Evolutionary conservation across 306 rosid species (phyloP), one percentile per base, ranked within the genome.

Genomic region (Rosa rugosa): DNA sequence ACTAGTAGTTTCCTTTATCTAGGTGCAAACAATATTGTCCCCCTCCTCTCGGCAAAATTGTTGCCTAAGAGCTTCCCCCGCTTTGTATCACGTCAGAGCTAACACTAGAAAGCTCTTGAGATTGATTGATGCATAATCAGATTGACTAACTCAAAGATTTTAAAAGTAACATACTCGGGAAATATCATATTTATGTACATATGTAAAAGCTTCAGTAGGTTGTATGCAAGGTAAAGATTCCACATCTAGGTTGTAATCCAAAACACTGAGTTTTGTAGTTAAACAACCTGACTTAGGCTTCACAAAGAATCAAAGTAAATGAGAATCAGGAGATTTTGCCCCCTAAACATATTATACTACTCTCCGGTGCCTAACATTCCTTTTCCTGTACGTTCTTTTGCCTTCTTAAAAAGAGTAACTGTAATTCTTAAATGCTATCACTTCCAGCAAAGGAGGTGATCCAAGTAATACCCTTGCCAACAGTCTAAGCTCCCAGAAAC

Each of bases 1-100:
- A 69, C 63, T 47, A 62, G 62, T 42, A 57, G 66, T 51, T 82
- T 78, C 42, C 49, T 71, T 40, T 73, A 45, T 76, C 8, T 38
- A 50, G 71, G 23, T 63, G 71, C 81, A 77, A 81, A 46, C 64
- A 42, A 63, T 12, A 25, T 25, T 36, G 16, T 63, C 69, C 42
- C 42, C 68, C 18, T 23, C 66, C 16, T 59, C 36, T 23, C 7
- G 2, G 34, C 34, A 59, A 59, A 59, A 23, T 59, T n/a, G 27
- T 56, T 17, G 27, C 62, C 36, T 23, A 23, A 10, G 36, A 23
- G 36, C 10, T 14, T 31, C 41, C 68, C 69, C 38, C 36, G 6
- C 65, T 59, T n/a, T n/a, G 31, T 27, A 56, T 56, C 63, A n/a
- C 25, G 11, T 57, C 64, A n/a, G 64, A 57, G 67, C 9, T 12